phyloP scores from a whole-genome alignment of 768 basidiomycete species.

The Tylopilus sp. region DNA sequence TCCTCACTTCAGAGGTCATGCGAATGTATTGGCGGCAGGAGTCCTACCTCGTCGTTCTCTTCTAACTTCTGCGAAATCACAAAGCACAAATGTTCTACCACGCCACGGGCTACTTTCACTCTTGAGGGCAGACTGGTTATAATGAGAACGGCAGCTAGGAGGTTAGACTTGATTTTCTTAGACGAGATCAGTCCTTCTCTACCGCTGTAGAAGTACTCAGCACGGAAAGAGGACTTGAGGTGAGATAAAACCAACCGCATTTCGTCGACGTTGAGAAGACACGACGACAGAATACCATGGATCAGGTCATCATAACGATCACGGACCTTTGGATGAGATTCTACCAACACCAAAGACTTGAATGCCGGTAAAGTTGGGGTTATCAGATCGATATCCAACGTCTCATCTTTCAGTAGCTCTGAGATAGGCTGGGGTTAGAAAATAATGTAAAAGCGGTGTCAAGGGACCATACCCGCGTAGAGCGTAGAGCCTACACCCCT shows the following conservation, averaged over 20 bases:
- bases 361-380: conserved; percentile 78
- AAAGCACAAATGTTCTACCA: conserved; percentile 83
- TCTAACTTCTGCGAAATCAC: conserved; percentile 77
- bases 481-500: conserved; percentile 75
- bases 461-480: conserved; percentile 56
- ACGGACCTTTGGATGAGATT: conserved; percentile 37
- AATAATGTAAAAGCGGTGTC: background rate
- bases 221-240: background rate
- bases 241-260: conserved; percentile 64
- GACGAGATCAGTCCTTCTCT: conserved; percentile 72
- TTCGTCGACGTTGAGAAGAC: conserved; percentile 82
- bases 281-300: conserved; percentile 82
- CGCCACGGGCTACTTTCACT: conserved; percentile 64
- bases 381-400: conserved; percentile 71
- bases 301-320: conserved; percentile 58
- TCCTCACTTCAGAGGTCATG: background rate
- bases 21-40: conserved; percentile 9
- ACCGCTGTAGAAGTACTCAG: conserved; percentile 47
- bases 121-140: conserved; percentile 72
- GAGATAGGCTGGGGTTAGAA: background rate
- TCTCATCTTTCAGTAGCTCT: conserved; percentile 88
- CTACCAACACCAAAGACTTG: conserved; percentile 65
- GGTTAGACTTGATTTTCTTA: conserved; percentile 87
- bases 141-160: conserved; percentile 81
- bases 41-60: conserved; percentile 61